Evolutionary conservation across 768 basidiomycete species (phyloP).

Genomic region (Naganishia vishniacii): DNA sequence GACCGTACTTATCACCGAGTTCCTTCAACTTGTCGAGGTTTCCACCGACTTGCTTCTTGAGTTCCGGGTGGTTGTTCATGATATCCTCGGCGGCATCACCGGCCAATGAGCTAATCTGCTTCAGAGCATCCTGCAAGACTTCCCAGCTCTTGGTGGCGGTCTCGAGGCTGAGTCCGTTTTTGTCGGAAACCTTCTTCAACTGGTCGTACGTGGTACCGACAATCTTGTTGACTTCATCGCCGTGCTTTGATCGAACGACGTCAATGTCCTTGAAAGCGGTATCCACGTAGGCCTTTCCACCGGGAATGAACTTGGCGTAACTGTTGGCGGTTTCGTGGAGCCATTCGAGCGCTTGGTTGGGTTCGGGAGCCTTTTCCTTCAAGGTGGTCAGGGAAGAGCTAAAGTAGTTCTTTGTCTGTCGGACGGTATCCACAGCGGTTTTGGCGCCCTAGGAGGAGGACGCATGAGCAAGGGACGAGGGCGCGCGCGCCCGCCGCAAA

Average conservation of each 20-base stretch:
- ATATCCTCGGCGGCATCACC: constrained; percentile 24
- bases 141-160: constrained; percentile 23
- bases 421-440: constrained; percentile 24
- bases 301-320: constrained; percentile 23
- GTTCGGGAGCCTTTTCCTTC: constrained; percentile 24
- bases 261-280: constrained; percentile 27
- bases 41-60: constrained; percentile 26
- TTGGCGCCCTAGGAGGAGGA: constrained; percentile 18
- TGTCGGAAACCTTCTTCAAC: constrained; percentile 22
- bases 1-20: constrained; percentile 24
- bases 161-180: constrained; percentile 24
- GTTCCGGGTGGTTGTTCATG: constrained; percentile 17
- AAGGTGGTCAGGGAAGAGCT: constrained; percentile 17
- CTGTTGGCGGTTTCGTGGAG: constrained; percentile 13
- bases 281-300: constrained; percentile 23
- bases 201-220: constrained; percentile 18
- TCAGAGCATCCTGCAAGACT: constrained; percentile 19
- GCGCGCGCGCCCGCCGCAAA: not conserved
- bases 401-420: constrained; percentile 25
- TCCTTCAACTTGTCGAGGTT: constrained; percentile 25
- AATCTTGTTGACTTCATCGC: constrained; percentile 28
- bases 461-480: not conserved
- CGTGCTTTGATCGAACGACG: constrained; percentile 20
- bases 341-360: constrained; percentile 23
- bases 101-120: constrained; percentile 25